Base-by-base conservation (phyloP, 768 basidiomycete species). In the Hygrocybe coccinea region DNA sequence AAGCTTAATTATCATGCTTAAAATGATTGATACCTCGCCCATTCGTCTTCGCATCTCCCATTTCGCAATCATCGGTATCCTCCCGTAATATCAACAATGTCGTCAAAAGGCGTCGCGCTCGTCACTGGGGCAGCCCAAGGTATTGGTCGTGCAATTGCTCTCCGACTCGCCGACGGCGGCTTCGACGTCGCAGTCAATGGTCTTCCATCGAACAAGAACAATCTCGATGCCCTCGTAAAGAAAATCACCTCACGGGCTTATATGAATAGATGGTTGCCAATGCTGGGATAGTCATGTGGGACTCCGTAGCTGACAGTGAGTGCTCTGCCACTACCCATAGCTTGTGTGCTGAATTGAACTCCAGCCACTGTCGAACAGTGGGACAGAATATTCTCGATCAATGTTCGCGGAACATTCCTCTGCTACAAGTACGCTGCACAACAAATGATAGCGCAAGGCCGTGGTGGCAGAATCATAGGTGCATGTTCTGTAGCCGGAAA, bases 341-440 rank as follows among this genome's bases (percentile, higher is more conserved):
- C 47, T 41, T 7, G 17, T n/a, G 19, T 1, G 22, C 29, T 7
- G 10, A 15, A 37, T 43, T 15, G 4, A 24, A 3, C 35, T 37
- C 21, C 48, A 74, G 79, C 70, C 4, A 61, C 64, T 2, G 43
- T 69, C 1, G 67, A 74, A 11, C 65, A 73, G 0, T 78, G 71
- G 73, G 73, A 83, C 61, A 67, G 62, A 62, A 44, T 69, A 7
- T 68, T 79, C 56, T 69, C 74, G 4, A 69, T 85, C 59, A 86
- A 87, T 60, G 71, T 77, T 56, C 76, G 79, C 53, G 84, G 83
- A 35, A 68, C 75, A 2, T 84, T 81, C 69, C 74, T 81, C 56
- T 85, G 81, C 62, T 86, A 85, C 45, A 82, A 84, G 52, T 74
- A 84, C 56, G 86, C 84, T 2, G 84, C 81, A n/a, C 70, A 69